A percentile compares a stretch with the other conserved stretches of the same genome.
These are phyloP conservation scores for Cucurbita argyrosperma DNA, from an alignment of 306 rosid species.

Conservation along the genomic window DNA sequence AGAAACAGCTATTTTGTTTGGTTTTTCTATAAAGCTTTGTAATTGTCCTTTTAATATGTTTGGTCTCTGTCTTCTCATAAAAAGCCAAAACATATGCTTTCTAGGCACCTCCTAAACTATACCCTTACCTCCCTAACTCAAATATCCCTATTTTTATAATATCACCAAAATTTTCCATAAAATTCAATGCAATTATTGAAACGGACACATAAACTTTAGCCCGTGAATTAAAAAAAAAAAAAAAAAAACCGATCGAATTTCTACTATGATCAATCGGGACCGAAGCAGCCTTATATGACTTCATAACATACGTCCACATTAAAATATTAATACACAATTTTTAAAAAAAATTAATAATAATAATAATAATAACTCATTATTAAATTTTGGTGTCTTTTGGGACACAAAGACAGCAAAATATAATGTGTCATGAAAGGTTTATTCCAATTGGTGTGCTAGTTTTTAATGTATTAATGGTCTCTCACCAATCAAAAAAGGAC, in stretches of 20 bases:
- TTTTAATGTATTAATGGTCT: neutral
- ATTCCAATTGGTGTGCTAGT: neutral
- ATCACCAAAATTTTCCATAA: neutral
- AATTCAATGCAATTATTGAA: neutral
- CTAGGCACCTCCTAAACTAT: neutral
- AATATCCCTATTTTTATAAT: neutral
- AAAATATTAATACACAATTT: too few species aligned
- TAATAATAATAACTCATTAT: neutral
- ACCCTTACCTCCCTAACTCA: neutral
- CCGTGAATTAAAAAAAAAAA: too few species aligned
- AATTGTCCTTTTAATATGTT: neutral
- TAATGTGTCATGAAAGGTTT: neutral
- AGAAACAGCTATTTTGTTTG: neutral
- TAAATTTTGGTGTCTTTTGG: neutral
- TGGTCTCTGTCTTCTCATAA: neutral
- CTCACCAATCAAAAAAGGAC: slow-evolving; percentile 1
- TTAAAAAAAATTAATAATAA: neutral
- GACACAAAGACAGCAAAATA: slow-evolving; percentile 1
- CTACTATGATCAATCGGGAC: too few species aligned
- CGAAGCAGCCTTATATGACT: too few species aligned
- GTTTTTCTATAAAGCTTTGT: neutral
- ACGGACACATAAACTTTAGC: too few species aligned
- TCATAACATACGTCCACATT: too few species aligned
- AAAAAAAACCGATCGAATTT: too few species aligned
- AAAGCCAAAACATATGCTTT: neutral